A percentile compares a stretch with the other conserved stretches of the same genome.
phyloP scores from a whole-genome alignment of 192 early-diverging fungal genomes.

The Coemansia sp. region DNA sequence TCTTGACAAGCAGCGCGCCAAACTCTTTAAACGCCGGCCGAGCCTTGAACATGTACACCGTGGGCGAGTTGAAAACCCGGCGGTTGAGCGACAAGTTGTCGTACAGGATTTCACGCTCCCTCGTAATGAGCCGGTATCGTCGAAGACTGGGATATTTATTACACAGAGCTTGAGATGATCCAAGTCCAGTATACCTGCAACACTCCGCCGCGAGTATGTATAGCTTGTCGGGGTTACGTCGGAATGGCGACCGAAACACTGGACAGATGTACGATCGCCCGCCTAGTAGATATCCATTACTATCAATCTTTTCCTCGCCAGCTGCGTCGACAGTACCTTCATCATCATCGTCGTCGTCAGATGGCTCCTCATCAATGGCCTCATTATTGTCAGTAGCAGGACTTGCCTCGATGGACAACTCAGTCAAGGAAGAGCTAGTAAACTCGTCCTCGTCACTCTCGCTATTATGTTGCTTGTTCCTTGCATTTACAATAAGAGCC shows the following conservation, averaged over 20 bases:
- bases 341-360: not conserved
- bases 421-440: not conserved
- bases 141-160: not conserved
- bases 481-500: not conserved
- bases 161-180: not conserved
- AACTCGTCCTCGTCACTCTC: not conserved
- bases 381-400: not conserved
- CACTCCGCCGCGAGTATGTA: not conserved
- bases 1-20: not conserved
- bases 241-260: conserved; percentile 7
- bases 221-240: not conserved
- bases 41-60: not conserved
- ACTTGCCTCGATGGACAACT: not conserved
- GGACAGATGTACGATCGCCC: conserved; percentile 5
- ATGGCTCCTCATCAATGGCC: not conserved
- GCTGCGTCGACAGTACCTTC: not conserved
- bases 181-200: not conserved
- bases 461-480: not conserved
- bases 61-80: not conserved
- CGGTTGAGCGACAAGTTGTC: not conserved
- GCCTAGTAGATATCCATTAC: not conserved
- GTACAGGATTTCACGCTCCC: not conserved
- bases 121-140: not conserved
- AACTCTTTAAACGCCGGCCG: not conserved
- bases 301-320: not conserved